These are phyloP conservation scores for Graphilbum fragrans DNA, from an alignment of 2,329 filamentous ascomycete species.

Conservation along the genomic window DNA sequence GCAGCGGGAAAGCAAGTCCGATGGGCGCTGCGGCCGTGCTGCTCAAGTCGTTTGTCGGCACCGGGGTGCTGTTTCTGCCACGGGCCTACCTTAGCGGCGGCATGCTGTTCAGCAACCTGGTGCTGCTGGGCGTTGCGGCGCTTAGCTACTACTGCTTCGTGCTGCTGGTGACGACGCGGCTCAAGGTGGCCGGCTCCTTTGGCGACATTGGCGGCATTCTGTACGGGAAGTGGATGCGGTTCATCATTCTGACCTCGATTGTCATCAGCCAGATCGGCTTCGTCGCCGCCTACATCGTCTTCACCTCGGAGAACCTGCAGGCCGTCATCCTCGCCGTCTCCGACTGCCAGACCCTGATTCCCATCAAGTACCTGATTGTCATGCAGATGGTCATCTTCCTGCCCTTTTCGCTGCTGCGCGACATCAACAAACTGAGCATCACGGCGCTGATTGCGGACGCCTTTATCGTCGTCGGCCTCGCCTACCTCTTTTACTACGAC, in stretches of 20 bases:
- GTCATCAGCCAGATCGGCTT: conserved; percentile 94
- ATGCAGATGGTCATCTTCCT: conserved; percentile 94
- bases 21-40: conserved; percentile 73
- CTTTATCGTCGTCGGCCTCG: conserved; percentile 84
- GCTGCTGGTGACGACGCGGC: conserved; percentile 72
- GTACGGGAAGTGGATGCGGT: conserved; percentile 83
- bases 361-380: conserved; percentile 81
- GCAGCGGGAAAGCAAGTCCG: conserved; percentile 64
- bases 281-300: conserved; percentile 90
- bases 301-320: conserved; percentile 89
- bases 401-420: conserved; percentile 83
- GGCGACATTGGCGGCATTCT: conserved; percentile 90
- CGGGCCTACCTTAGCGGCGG: conserved; percentile 91
- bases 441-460: conserved; percentile 87
- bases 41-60: conserved; percentile 96
- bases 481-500: conserved; percentile 95
- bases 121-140: conserved; percentile 73
- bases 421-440: conserved; percentile 95
- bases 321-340: conserved; percentile 89
- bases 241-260: conserved; percentile 78
- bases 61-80: conserved; percentile 85
- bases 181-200: conserved; percentile 86
- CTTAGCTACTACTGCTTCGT: conserved; percentile 98
- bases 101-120: conserved; percentile 90
- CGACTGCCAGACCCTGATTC: conserved; percentile 72